These are phyloP conservation scores for Selenicereus undatus DNA, from an alignment of 148 eudicot genomes.

Conservation along the genomic window DNA sequence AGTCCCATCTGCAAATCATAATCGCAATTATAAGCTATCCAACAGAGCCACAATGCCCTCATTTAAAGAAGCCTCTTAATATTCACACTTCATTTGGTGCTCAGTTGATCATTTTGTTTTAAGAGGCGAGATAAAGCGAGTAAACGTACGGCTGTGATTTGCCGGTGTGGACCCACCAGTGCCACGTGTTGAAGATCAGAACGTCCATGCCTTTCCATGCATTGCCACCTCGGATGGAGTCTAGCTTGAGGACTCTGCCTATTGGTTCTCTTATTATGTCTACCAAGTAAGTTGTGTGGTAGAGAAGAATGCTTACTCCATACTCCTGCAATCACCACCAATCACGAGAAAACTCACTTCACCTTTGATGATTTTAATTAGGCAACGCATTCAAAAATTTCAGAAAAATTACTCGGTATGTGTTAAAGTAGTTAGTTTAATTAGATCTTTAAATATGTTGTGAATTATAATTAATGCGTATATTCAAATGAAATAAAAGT, in stretches of 20 bases:
- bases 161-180: constrained; percentile 94
- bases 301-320: constrained; percentile 50
- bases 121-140: neutral
- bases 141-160: constrained; percentile 51
- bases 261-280: constrained; percentile 55
- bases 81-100: neutral
- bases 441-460: too few relatives aligned
- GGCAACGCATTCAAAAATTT: too few relatives aligned
- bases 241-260: constrained; percentile 65
- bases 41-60: neutral
- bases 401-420: too few relatives aligned
- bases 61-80: neutral
- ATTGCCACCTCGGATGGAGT: constrained; percentile 69
- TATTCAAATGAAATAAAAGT: too few relatives aligned
- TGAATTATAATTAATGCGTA: too few relatives aligned
- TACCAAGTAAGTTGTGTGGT: constrained; percentile 69
- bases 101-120: neutral
- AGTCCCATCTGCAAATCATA: constrained; percentile 77
- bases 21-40: neutral
- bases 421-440: too few relatives aligned
- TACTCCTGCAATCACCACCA: constrained; percentile 55
- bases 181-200: constrained; percentile 89
- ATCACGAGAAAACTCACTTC: neutral
- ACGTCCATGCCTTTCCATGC: constrained; percentile 77
- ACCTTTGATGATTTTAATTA: too few relatives aligned